Conservation (phyloP, 192 early-diverging fungal species). For the Neocallimastix lanati region DNA sequence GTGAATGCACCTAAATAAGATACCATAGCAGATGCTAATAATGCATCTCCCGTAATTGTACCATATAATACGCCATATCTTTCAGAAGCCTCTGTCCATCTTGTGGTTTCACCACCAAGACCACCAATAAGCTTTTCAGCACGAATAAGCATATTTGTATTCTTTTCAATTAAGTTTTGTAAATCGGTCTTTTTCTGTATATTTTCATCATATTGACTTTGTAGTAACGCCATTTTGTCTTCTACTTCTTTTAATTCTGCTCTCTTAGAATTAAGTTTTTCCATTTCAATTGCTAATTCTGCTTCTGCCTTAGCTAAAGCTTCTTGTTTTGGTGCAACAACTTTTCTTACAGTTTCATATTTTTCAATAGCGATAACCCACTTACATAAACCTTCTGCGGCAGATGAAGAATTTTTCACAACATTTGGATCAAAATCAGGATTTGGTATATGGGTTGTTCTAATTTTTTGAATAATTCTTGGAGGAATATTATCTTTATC, state of each 20-base stretch:
- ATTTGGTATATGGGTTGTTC: conserved; percentile 33
- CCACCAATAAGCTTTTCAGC: conserved; percentile 39
- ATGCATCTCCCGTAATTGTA: conserved; percentile 29
- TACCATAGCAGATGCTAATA: conserved; percentile 33
- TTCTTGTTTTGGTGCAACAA: conserved; percentile 39
- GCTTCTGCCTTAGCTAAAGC: conserved; percentile 30
- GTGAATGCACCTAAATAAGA: conserved; percentile 43
- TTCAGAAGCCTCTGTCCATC: conserved; percentile 32
- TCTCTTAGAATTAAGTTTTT: conserved; percentile 31
- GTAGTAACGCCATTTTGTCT: conserved; percentile 15
- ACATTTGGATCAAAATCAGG: conserved; percentile 45
- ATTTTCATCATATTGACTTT: conserved; percentile 22
- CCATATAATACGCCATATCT: neutral
- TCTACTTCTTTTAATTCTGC: conserved; percentile 28
- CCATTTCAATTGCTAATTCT: conserved; percentile 35
- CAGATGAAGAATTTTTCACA: conserved; percentile 35
- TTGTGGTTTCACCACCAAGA: conserved; percentile 36
- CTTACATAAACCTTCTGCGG: conserved; percentile 39
- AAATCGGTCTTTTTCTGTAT: conserved; percentile 10
- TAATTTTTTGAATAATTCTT: conserved; percentile 34
- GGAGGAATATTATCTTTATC: conserved; percentile 43
- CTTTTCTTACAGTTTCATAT: conserved; percentile 37
- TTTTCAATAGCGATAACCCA: conserved; percentile 45
- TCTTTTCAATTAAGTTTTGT: conserved; percentile 25
- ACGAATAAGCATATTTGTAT: conserved; percentile 35